Evolutionary conservation across 2,329 filamentous ascomycete genomes (phyloP).

Genomic region (Penicillium polonicum): DNA sequence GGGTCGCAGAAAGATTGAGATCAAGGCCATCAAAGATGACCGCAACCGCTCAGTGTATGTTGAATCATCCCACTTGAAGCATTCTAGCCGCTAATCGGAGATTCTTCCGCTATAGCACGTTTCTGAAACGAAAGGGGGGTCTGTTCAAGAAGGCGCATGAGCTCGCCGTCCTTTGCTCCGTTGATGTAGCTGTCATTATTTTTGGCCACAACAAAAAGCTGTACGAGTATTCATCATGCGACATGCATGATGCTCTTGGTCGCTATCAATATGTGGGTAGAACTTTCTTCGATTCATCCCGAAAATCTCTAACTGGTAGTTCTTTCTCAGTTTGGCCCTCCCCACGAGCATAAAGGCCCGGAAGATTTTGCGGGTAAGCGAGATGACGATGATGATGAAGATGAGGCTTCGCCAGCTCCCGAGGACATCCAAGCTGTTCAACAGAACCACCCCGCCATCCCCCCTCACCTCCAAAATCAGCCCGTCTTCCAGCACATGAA

Average conservation of each 20-base stretch:
- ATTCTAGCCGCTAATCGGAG: constrained; percentile 4
- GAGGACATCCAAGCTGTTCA: constrained; percentile 58
- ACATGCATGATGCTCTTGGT: constrained; percentile 86
- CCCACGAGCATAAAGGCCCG: constrained; percentile 95
- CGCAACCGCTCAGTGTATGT: constrained; percentile 95
- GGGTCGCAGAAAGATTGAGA: constrained; percentile 99
- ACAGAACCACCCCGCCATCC: constrained; percentile 59
- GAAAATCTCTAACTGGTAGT: constrained; percentile 1
- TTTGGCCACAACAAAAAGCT: constrained; percentile 99
- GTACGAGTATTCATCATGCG: constrained; percentile 92
- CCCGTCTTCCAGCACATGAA: constrained; percentile 75
- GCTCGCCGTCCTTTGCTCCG: constrained; percentile 93
- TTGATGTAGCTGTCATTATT: constrained; percentile 98
- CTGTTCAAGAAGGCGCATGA: constrained; percentile 99
- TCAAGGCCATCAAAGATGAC: constrained; percentile 99
- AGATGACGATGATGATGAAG: constrained; percentile 74
- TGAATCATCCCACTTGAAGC: neutral
- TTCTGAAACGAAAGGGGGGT: constrained; percentile 96
- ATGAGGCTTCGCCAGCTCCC: constrained; percentile 69
- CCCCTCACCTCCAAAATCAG: constrained; percentile 67
- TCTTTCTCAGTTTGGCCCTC: constrained; percentile 71
- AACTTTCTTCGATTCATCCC: constrained; percentile 1
- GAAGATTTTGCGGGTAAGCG: constrained; percentile 81
- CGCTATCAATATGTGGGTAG: constrained; percentile 84
- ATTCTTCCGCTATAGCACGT: constrained; percentile 64